Base-by-base conservation (phyloP, 305 asterid species). In the Rubia tinctorum region DNA sequence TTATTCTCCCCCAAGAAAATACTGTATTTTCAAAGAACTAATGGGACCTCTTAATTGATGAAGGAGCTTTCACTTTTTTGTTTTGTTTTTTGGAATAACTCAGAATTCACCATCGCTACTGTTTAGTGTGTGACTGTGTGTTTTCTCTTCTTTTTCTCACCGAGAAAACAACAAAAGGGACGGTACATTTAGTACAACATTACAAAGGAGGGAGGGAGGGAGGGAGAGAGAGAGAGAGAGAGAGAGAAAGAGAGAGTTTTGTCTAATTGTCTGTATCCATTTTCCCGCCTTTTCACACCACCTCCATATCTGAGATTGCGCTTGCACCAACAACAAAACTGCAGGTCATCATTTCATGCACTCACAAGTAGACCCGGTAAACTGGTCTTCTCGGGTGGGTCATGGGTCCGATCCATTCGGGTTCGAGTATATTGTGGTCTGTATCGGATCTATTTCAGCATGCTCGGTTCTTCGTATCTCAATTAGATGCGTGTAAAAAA, bases 1-100 rank as follows among this genome's bases (percentile, higher is more conserved):
- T 27, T 27, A 27, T 27, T 27, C 30, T 27, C 30, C 30, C 30
- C 30, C 30, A 27, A 27, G 30, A 27, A 27, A 27, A 27, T 27
- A 27, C 30, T 27, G 30, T 27, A 27, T 27, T 27, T 27, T 27
- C 30, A 27, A 27, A 27, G 30, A 27, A 27, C 30, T 27, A 27
- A 27, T 27, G 91, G 89, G 91, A 82, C 87, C 89, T 73, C 69
- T 83, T 83, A 86, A 85, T 84, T 86, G 86, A 86, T 86, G 86
- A 80, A 83, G 86, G 84, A 88, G 86, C 71, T 62, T 75, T 80
- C 74, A 77, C 84, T 74, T 80, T 76, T 74, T 62, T 68, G 49
- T 71, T 37, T 25, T 68, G 76, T 75, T 73, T 18, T 23, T 53
- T 53, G 62, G 45, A 20, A 8, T 47, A 18, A 5, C 7, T 44